Evolutionary conservation across 371 early-diverging fungal genomes (phyloP), one percentile per base, ranked within the genome.

Genomic region (Mortierella sp.): DNA sequence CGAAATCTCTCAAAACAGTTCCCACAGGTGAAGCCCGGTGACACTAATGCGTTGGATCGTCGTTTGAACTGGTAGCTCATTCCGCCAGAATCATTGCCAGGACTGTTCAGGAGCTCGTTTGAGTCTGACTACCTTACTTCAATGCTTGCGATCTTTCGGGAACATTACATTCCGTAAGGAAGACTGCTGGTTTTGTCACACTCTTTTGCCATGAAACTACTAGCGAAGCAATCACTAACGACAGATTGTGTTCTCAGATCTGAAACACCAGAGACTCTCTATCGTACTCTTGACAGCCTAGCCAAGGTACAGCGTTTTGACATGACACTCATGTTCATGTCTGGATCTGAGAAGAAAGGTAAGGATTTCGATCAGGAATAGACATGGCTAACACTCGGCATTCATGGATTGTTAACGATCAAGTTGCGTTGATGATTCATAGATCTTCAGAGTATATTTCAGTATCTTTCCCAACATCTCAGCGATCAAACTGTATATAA

Each of bases 101-200:
- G 52, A 0, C 64, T 93, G 16, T 92, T 94, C 70, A 88, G 89
- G 50, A 88, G 85, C 19, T 90, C 92, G 1, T 66, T 94, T n/a
- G 93, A 93, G 51, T 82, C 88, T 1, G 86, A 85, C 47, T 88
- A 92, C 56, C 74, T 94, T 63, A 79, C 86, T 37, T 79, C 82
- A 43, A 90, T 92, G 62, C 63, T 90, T 21, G 64, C 80, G 6
- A 70, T 92, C 21, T 57, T 90, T 43, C 80, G 80, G 17, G 69
- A 79, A 13, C 81, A 48, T 37, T 88, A 82, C 55, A 59, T 79
- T 24, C 49, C 31, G 85, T 82, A 77, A 56, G 80, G 17, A 37
- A 48, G 4, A 47, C 5, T 25, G 34, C 19, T 55, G 9, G 24
- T 24, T 34, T n/a, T 49, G 29, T 19, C 8, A 24, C 37, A 6